Base-by-base conservation (phyloP, 805 yeast species). In the Yarrowia sp. region DNA sequence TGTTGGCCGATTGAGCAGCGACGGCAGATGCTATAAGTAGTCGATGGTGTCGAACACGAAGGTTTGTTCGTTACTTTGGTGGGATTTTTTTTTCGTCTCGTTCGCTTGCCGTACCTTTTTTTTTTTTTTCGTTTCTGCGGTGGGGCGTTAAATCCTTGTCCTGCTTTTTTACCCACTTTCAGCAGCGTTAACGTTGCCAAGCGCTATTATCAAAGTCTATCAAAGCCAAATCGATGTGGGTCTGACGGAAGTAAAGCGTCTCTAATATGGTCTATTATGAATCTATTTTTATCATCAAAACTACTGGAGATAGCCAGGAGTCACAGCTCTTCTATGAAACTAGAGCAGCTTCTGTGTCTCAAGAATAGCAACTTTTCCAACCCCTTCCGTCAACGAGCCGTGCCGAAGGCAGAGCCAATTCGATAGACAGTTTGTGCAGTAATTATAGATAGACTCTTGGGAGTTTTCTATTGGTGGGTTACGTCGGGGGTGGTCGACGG, bases 181-280 rank as follows among this genome's bases (percentile, higher is more conserved):
- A 25, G n/a, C 14, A 4, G 9, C 14, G 8, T 47, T 21, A 47
- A 47, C 55, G 55, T 47, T 47, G 55, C 55, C 55, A 47, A 47
- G 55, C 55, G 55, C 53, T 47, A 47, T 47, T 47, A 47, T 47
- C 55, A 19, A 47, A 47, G 55, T 47, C 29, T 47, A 47, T 47
- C 38, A 31, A 31, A 19, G 27, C 5, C 35, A 18, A 46, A 46
- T 8, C 41, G 18, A 22, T n/a, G 44, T 21, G 44, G 18, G 44
- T 38, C 42, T 13, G 9, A 10, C 6, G 16, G 42, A 38, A 21
- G 42, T 38, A 6, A 6, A 3, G 5, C 10, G 42, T 2, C 7
- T 19, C 4, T 5, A 38, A 21, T 13, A 2, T 4, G 16, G 25
- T 6, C 16, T 21, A 21, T 6, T 6, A 38, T 6, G 3, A 9